A percentile compares a stretch with the other conserved stretches of the same genome.
phyloP scores from a whole-genome alignment of 495 filamentous ascomycete genomes.

The Penicillium crystallinum region DNA sequence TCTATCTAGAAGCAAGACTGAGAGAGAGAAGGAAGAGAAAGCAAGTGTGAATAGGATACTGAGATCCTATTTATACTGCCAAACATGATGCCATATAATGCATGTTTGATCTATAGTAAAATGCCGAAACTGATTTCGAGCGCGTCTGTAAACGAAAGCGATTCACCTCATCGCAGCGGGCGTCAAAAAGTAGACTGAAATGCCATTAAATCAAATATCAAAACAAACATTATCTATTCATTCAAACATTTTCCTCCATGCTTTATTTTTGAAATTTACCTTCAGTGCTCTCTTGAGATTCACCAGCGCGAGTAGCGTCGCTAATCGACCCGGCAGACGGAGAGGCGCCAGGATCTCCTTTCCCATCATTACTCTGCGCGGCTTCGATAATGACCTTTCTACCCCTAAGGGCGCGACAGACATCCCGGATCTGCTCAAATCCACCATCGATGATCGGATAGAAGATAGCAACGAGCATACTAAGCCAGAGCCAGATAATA shows the following conservation, averaged over 20 bases:
- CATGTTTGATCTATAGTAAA: too few species aligned
- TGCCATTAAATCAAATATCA: neutral
- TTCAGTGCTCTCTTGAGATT: neutral
- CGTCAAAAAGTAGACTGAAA: too few species aligned
- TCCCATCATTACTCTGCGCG: neutral
- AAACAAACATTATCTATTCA: too few species aligned
- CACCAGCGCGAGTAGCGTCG: neutral
- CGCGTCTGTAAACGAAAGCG: too few species aligned
- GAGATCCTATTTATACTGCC: too few species aligned
- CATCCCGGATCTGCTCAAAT: slow-evolving; percentile 22
- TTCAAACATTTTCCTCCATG: too few species aligned
- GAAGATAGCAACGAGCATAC: slow-evolving; percentile 30
- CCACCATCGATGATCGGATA: slow-evolving; percentile 36
- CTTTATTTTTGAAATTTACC: neutral
- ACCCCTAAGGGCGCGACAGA: slow-evolving; percentile 15
- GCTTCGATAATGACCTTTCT: neutral
- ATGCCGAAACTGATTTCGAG: too few species aligned
- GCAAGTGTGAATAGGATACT: too few species aligned
- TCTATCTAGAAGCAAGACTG: too few species aligned
- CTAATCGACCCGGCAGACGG: slow-evolving; percentile 13
- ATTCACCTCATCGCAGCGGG: too few species aligned
- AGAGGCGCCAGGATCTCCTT: neutral
- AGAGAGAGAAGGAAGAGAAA: too few species aligned
- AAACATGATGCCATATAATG: too few species aligned
- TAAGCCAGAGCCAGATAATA: slow-evolving; percentile 67